phyloP scores from a whole-genome alignment of 202 grass and related monocot genomes.

The Panicum virgatum region DNA sequence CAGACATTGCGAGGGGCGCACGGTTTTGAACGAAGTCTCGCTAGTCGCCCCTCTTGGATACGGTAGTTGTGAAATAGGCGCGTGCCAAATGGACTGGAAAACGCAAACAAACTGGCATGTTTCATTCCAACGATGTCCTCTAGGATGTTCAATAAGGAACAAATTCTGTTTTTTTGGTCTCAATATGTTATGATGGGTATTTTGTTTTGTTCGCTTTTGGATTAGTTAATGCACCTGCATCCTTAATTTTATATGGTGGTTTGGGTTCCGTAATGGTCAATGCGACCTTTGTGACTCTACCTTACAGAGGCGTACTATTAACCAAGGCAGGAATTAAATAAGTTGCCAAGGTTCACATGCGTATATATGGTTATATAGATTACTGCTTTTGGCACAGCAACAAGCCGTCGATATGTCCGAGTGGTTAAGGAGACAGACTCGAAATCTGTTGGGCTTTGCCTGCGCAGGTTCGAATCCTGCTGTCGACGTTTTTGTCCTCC shows the following conservation, averaged over 20 bases:
- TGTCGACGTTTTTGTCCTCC: too few species aligned
- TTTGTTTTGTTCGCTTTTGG: neutral
- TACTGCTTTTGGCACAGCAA: too few species aligned
- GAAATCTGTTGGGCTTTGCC: conserved; percentile 97
- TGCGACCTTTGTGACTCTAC: too few species aligned
- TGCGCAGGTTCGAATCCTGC: conserved; percentile 99
- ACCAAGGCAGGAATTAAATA: too few species aligned
- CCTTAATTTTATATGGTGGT: too few species aligned
- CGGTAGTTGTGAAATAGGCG: neutral
- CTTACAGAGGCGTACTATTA: too few species aligned
- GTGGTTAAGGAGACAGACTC: conserved; percentile 99
- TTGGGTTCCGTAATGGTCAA: too few species aligned
- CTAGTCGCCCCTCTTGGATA: neutral
- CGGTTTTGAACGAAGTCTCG: conserved; percentile 1
- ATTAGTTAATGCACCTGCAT: too few species aligned
- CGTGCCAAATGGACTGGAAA: neutral
- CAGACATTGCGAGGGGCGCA: neutral
- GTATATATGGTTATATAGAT: too few species aligned
- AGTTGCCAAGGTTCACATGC: too few species aligned
- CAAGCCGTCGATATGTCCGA: conserved; percentile 93
- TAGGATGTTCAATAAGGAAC: conserved; percentile 30
- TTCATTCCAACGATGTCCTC: neutral
- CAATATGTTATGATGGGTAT: neutral
- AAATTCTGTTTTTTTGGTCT: neutral
- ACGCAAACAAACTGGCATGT: neutral